Percentiles rank a stretch among this genome's conserved stretches.
Evolutionary conservation across 768 basidiomycete species (phyloP).

Genomic region (Multifurca ochricompacta): DNA sequence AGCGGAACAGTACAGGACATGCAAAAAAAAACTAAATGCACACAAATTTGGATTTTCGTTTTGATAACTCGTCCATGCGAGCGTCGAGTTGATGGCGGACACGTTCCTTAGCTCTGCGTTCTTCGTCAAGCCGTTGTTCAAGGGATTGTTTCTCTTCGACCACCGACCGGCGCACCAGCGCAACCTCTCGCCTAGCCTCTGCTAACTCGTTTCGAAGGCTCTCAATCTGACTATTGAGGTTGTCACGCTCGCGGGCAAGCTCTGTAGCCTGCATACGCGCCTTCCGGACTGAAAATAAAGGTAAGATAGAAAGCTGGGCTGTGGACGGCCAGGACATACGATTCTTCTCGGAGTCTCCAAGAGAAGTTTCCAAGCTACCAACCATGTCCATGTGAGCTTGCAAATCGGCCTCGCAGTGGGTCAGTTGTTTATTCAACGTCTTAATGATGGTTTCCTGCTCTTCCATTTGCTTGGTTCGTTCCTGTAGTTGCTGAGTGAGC

Average conservation of each 20-base stretch:
- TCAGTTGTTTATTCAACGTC: conserved; percentile 86
- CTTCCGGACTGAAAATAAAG: conserved; percentile 61
- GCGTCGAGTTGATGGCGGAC: conserved; percentile 80
- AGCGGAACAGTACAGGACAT: conserved; percentile 5
- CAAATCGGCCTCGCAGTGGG: conserved; percentile 88
- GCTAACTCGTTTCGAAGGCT: conserved; percentile 62
- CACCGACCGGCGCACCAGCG: conserved; percentile 65
- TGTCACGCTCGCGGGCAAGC: conserved; percentile 78
- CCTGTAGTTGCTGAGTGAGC: conserved; percentile 50
- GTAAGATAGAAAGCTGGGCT: background rate
- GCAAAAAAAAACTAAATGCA: conserved; percentile 51
- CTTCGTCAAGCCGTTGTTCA: conserved; percentile 77
- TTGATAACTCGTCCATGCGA: conserved; percentile 77
- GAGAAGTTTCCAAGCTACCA: conserved; percentile 70
- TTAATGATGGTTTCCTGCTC: conserved; percentile 91
- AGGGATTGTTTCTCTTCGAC: conserved; percentile 85
- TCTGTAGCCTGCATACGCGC: conserved; percentile 92
- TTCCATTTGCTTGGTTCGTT: conserved; percentile 65
- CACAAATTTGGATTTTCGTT: conserved; percentile 87
- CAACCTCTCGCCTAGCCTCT: conserved; percentile 75
- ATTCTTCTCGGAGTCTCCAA: conserved; percentile 90
- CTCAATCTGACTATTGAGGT: conserved; percentile 55
- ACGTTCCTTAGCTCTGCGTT: conserved; percentile 83
- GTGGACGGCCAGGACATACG: conserved; percentile 41
- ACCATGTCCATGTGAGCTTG: conserved; percentile 91